These are phyloP conservation scores for Cladorrhinum sp. DNA, from an alignment of 2,329 filamentous ascomycete species.

Conservation along the genomic window DNA sequence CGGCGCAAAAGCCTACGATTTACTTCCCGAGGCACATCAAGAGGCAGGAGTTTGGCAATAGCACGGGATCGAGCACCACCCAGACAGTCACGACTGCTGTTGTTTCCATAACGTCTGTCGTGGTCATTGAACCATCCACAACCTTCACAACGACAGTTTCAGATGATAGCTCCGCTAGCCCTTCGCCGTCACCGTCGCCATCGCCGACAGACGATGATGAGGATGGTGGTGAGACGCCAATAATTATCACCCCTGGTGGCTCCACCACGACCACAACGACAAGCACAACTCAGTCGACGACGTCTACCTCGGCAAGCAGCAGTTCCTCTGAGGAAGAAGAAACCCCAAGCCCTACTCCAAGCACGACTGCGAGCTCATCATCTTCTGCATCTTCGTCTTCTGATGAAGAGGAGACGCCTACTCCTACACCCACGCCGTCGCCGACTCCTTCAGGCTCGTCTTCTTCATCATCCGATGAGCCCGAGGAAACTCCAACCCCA, in stretches of 20 bases:
- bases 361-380: neutral
- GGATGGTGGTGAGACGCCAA: neutral
- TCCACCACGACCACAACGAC: neutral
- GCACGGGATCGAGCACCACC: conserved; percentile 28
- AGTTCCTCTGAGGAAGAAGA: neutral
- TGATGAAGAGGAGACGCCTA: neutral
- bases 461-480: no score
- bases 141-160: neutral
- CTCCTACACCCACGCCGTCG: neutral
- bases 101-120: neutral
- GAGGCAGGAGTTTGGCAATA: conserved; percentile 47
- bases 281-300: neutral
- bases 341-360: neutral
- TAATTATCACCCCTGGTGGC: neutral
- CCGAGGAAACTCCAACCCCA: no score
- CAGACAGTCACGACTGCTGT: neutral
- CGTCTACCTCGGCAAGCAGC: neutral
- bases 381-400: neutral
- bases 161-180: no score
- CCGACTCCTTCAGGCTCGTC: neutral
- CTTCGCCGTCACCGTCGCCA: neutral
- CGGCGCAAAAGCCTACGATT: conserved; percentile 47
- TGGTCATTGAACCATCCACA: neutral
- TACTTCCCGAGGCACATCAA: conserved; percentile 58
- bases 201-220: neutral